Percentiles rank a stretch among this genome's conserved stretches.
These are phyloP conservation scores for Coemansia sp. DNA, from an alignment of 192 early-diverging fungal species.

Conservation along the genomic window DNA sequence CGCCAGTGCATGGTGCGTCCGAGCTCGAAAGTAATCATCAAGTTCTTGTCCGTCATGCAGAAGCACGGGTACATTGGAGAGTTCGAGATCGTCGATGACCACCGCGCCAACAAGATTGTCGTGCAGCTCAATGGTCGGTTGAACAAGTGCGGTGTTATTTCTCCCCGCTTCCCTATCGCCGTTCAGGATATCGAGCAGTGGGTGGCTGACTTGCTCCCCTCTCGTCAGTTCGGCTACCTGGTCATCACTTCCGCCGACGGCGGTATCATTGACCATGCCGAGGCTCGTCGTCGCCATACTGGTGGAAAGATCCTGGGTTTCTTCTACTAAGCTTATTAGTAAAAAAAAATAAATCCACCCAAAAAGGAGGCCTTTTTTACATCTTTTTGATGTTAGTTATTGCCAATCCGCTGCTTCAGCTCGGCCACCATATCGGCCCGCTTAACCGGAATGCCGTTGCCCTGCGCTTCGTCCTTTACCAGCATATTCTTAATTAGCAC, in stretches of 20 bases:
- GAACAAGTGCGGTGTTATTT: constrained; percentile 99
- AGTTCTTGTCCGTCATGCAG: constrained; percentile 99
- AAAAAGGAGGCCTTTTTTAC: too few relatives aligned
- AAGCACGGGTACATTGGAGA: constrained; percentile 99
- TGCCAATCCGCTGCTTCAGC: constrained; percentile 59
- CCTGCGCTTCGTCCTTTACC: constrained; percentile 16
- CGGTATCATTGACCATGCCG: constrained; percentile 97
- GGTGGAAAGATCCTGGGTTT: constrained; percentile 98
- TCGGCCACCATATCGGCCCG: constrained; percentile 64
- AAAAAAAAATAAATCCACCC: too few relatives aligned
- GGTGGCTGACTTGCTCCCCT: constrained; percentile 94
- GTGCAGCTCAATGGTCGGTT: constrained; percentile 97
- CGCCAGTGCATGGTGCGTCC: constrained; percentile 97
- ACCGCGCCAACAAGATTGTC: constrained; percentile 96
- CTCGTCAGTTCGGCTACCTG: constrained; percentile 98
- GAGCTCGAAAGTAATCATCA: constrained; percentile 97
- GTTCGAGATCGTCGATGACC: constrained; percentile 98
- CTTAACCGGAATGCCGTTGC: constrained; percentile 56
- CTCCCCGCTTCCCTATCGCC: constrained; percentile 97
- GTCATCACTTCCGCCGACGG: constrained; percentile 90
- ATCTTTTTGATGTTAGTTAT: too few relatives aligned
- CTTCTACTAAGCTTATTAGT: constrained; percentile 93
- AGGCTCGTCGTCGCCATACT: constrained; percentile 94
- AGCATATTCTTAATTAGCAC: constrained; percentile 87
- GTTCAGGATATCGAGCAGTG: constrained; percentile 92